Evolutionary conservation across 2,329 filamentous ascomycete species (phyloP), one percentile per base, ranked within the genome.

Genomic region (Fusarium xyrophilum): DNA sequence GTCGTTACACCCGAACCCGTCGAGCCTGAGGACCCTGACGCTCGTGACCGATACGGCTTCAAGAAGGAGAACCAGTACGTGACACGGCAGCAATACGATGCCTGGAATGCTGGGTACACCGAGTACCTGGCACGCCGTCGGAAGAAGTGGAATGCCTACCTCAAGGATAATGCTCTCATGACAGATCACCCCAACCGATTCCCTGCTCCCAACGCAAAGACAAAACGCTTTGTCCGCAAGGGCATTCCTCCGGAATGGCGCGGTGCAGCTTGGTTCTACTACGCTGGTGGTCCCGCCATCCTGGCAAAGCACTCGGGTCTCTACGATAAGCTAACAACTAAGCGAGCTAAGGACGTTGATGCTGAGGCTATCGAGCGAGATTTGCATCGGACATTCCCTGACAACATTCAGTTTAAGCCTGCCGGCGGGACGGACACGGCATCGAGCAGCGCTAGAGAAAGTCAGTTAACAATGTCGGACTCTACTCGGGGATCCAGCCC

Each of bases 201-300:
- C 71, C 95, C 95, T 2, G 86, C 90, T 3, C 91, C 89, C 55
- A 92, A 89, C 51, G 87, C 89, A 46, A 97, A 96, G 79, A 88
- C 96, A 43, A 97, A 96, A 80, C 87, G 93, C 21, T 97, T 96
- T 76, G 88, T 97, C 50, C 89, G 94, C 53, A 98, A 97, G 79
- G 95, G 95, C 19, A 95, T 97, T 51, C 95, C 95, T 6, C 93
- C 94, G 0, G 93, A 97, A 69, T 97, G 93, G 89, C 88, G 95
- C 74, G 95, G 95, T n/a, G 91, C 92, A 9, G 95, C 95, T 46
- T 98, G 95, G 95, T 98, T 97, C 78, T 97, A 92, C 81, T 98
- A 97, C 76, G 93, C 93, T 14, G 93, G 93, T 23, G 95, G 95
- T 2, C 93, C 93, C 27, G 88, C 89, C 46, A 91, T 93, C 69